Base-by-base conservation (phyloP, 2,329 filamentous ascomycete species). In the Cladosporium sp. region DNA sequence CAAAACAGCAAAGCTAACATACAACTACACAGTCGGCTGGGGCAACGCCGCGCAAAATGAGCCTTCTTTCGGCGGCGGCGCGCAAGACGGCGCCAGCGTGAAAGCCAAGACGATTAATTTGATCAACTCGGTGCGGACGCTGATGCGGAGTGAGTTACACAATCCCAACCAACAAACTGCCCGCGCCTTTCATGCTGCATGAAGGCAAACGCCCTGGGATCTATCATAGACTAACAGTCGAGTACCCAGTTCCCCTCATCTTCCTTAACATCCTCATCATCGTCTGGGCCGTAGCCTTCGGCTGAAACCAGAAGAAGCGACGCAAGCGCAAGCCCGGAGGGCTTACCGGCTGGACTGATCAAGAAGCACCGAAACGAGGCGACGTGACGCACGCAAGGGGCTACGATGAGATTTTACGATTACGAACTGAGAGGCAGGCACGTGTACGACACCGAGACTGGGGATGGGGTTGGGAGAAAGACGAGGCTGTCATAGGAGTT, bases 41-140 rank as follows among this genome's bases (percentile, higher is more conserved):
- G 93, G 85, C 61, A 65, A 65, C 49, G 63, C 63, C 13, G 34
- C 57, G 60, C 81, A 85, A 59, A 83, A 84, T 72, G 92, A 97
- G 71, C 89, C 91, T 0, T 88, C 89, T 48, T 97, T 97, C 77
- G 92, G 93, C 72, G 82, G 88, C 70, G 92, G 92, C 71, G 84
- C 74, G 74, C 82, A 84, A 70, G 86, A 91, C 71, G 91, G 91
- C 71, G 85, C 88, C 69, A 93, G 91, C 79, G 85, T 96, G 73
- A 94, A 95, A 79, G 89, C 89, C 60, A 95, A 95, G 78, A 84
- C 93, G 49, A 89, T 97, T 73, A 93, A 96, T 77, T 80, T 98
- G 74, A 95, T 98, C 70, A 91, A 91, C 39, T 95, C 91, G 74
- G 90, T 97, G 71, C 85, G 94, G 78, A 97, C 92, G 65, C 83